Evolutionary conservation across 129 eudicot genomes (phyloP).

Genomic region (Escallonia herrerae): DNA sequence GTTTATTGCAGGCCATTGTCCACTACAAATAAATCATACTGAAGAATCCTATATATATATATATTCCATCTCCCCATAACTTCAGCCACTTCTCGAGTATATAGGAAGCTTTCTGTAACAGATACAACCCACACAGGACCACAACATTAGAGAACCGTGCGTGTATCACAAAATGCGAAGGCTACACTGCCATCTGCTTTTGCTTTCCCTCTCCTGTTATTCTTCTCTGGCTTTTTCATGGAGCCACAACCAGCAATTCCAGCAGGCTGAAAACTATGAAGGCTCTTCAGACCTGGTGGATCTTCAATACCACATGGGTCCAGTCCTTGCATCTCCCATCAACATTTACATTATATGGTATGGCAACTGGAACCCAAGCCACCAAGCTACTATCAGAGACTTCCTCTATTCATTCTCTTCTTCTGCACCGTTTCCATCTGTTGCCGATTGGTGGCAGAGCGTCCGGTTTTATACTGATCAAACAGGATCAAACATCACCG

Average conservation of each 20-base stretch:
- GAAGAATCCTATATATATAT: constrained; percentile 9
- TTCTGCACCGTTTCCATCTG: constrained; percentile 40
- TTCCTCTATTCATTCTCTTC: constrained; percentile 50
- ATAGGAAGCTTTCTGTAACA: constrained; percentile 13
- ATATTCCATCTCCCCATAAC: neutral
- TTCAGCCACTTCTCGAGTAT: constrained; percentile 3
- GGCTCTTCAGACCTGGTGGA: constrained; percentile 52
- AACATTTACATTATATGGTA: constrained; percentile 66
- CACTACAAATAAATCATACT: constrained; percentile 6
- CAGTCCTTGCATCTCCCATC: constrained; percentile 45
- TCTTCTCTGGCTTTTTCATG: constrained; percentile 23
- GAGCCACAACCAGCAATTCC: constrained; percentile 20
- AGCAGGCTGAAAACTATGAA: constrained; percentile 39
- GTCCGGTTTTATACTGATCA: constrained; percentile 50
- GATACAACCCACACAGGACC: neutral
- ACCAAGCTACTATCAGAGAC: constrained; percentile 45
- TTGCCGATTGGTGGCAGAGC: constrained; percentile 50
- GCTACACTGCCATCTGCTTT: constrained; percentile 9
- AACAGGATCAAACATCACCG: constrained; percentile 45
- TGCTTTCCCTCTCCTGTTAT: constrained; percentile 16
- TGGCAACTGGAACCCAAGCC: constrained; percentile 47
- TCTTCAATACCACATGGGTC: constrained; percentile 71
- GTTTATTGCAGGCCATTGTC: constrained; percentile 11
- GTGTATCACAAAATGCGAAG: constrained; percentile 21
- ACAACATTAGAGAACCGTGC: no score